Evolutionary conservation across 1,139 yeast species (phyloP).

Genomic region (Pneumocystis sp.): DNA sequence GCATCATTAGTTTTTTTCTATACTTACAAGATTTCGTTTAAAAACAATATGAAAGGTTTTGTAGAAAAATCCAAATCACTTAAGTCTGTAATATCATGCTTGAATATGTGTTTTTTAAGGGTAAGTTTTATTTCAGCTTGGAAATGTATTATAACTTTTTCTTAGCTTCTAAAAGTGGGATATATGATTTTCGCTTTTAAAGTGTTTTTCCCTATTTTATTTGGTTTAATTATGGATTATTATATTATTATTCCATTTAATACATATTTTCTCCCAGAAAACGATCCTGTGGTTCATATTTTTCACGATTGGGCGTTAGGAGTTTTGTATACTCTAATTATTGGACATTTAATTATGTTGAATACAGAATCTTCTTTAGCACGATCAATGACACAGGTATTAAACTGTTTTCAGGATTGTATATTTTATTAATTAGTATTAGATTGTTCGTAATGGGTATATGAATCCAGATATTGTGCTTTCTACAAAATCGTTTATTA

Average conservation of each 20-base stretch:
- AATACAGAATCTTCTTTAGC: conserved; percentile 3
- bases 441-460: conserved; percentile 6
- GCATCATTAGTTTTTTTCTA: neutral
- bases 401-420: neutral
- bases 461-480: conserved; percentile 5
- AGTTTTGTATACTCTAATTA: conserved; percentile 4
- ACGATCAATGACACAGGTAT: neutral
- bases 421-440: neutral
- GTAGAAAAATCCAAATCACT: neutral
- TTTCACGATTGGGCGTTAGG: conserved; percentile 11
- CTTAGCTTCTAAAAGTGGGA: conserved; percentile 1
- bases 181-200: conserved; percentile 7
- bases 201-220: conserved; percentile 11
- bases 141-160: neutral
- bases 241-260: conserved; percentile 9
- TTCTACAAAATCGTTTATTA: conserved; percentile 4
- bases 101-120: neutral
- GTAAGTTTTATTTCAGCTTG: neutral
- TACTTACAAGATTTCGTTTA: neutral
- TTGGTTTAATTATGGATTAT: conserved; percentile 10
- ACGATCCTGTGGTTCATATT: conserved; percentile 5
- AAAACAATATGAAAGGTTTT: neutral
- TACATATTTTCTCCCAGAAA: conserved; percentile 3
- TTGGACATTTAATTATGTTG: conserved; percentile 4
- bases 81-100: neutral